Percentiles rank a stretch among this genome's conserved stretches.
These are phyloP conservation scores for Cladosporium sp. DNA, from an alignment of 2,329 filamentous ascomycete species.

Conservation along the genomic window DNA sequence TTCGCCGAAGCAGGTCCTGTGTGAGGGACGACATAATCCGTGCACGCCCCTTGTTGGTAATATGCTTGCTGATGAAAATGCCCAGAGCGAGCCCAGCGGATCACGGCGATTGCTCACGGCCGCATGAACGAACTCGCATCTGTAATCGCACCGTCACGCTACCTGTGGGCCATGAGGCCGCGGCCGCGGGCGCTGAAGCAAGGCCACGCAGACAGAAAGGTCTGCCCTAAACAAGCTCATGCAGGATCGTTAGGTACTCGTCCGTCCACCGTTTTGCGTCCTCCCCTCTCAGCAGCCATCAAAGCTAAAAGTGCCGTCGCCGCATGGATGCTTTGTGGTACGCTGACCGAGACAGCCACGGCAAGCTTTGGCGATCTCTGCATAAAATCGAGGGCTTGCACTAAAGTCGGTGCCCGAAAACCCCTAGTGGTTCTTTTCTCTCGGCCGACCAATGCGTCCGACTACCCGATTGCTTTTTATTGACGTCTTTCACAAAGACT, in stretches of 20 bases:
- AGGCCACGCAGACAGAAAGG: conserved; percentile 18
- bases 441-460: conserved; percentile 13
- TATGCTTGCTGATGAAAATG: conserved; percentile 20
- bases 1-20: conserved; percentile 19
- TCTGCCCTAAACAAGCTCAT: conserved; percentile 19
- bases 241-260: conserved; percentile 20
- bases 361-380: conserved; percentile 22
- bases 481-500: conserved; percentile 1
- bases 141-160: conserved; percentile 19
- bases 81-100: conserved; percentile 21
- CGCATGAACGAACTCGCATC: conserved; percentile 17
- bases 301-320: conserved; percentile 18
- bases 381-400: conserved; percentile 20
- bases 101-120: conserved; percentile 21
- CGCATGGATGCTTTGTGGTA: conserved; percentile 10
- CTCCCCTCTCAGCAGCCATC: conserved; percentile 19
- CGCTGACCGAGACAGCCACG: conserved; percentile 17
- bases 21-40: conserved; percentile 2
- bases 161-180: conserved; percentile 12
- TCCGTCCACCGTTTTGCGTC: conserved; percentile 16
- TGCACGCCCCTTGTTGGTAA: conserved; percentile 20
- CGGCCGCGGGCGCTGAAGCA: conserved; percentile 18
- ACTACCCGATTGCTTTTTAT: conserved; percentile 4
- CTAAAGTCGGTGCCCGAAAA: neutral
- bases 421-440: neutral